Percentiles rank a stretch among this genome's conserved stretches.
phyloP scores from a whole-genome alignment of 345 rosid genomes.

The Sonneratia caseolaris region DNA sequence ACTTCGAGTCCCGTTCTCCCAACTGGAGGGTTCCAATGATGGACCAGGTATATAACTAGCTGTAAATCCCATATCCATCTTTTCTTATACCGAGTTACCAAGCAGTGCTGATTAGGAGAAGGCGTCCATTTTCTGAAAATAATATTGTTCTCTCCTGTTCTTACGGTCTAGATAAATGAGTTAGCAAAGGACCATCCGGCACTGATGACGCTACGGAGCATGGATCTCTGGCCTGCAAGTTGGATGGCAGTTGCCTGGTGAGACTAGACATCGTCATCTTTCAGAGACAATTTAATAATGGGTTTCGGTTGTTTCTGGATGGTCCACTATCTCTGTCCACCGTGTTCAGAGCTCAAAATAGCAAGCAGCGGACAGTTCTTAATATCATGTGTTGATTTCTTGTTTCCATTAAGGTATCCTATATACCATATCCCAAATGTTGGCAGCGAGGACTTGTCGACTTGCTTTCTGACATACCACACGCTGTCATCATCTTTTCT shows the following conservation, averaged over 20 bases:
- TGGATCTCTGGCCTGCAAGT: constrained; percentile 77
- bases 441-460: constrained; percentile 47
- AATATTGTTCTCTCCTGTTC: background rate
- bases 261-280: constrained; percentile 1
- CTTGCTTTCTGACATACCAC: constrained; percentile 73
- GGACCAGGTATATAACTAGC: constrained; percentile 32
- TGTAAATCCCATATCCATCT: background rate
- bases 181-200: constrained; percentile 35
- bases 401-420: constrained; percentile 44
- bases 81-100: background rate
- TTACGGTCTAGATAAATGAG: constrained; percentile 34
- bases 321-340: no score
- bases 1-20: constrained; percentile 52
- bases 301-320: no score
- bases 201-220: constrained; percentile 43
- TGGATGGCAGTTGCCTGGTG: constrained; percentile 94
- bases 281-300: background rate
- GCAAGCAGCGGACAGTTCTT: background rate
- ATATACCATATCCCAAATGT: constrained; percentile 58
- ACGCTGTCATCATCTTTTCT: constrained; percentile 66
- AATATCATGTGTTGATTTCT: background rate
- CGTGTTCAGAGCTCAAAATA: background rate
- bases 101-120: background rate
- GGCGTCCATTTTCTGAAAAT: background rate
- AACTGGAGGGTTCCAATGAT: constrained; percentile 49